Evolutionary conservation across 2,329 filamentous ascomycete species (phyloP).

Genomic region (Ceratocystis diversiconidia): DNA sequence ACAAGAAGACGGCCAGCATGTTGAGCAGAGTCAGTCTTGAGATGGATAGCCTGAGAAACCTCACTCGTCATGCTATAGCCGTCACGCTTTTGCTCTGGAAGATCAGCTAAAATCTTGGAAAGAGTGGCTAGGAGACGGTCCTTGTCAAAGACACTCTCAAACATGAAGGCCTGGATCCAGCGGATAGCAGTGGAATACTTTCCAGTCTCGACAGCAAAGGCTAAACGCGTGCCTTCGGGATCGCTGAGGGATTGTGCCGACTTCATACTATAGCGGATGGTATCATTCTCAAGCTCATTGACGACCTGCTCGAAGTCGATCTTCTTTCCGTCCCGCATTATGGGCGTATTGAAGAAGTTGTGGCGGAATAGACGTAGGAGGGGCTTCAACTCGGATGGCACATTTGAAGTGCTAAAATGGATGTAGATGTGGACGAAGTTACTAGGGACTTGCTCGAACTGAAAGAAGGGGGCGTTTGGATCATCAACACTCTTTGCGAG

Average conservation of each 20-base stretch:
- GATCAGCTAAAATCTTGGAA: conserved; percentile 74
- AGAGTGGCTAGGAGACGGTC: conserved; percentile 48
- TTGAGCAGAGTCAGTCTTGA: conserved; percentile 58
- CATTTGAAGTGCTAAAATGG: conserved; percentile 60
- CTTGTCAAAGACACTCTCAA: conserved; percentile 75
- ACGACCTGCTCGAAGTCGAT: conserved; percentile 88
- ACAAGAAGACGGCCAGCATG: conserved; percentile 72
- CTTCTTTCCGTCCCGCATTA: conserved; percentile 58
- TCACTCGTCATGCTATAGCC: conserved; percentile 54
- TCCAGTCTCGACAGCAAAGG: conserved; percentile 73
- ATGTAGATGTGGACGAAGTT: conserved; percentile 82
- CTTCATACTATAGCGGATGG: conserved; percentile 66
- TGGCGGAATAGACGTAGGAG: conserved; percentile 72
- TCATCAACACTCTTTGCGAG: conserved; percentile 28
- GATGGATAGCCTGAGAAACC: conserved; percentile 64
- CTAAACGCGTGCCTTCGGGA: conserved; percentile 65
- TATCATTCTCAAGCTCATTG: conserved; percentile 79
- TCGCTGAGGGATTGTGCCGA: conserved; percentile 57
- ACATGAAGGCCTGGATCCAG: conserved; percentile 77
- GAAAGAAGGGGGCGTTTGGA: conserved; percentile 48
- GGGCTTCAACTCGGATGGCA: conserved; percentile 74
- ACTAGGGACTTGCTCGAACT: conserved; percentile 87
- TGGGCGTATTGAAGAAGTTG: conserved; percentile 89
- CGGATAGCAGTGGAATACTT: conserved; percentile 72
- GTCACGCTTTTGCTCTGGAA: conserved; percentile 81